These are phyloP conservation scores for Cylindrotheca fusiformis DNA, from an alignment of 108 stramenopile genomes.

Conservation along the genomic window DNA sequence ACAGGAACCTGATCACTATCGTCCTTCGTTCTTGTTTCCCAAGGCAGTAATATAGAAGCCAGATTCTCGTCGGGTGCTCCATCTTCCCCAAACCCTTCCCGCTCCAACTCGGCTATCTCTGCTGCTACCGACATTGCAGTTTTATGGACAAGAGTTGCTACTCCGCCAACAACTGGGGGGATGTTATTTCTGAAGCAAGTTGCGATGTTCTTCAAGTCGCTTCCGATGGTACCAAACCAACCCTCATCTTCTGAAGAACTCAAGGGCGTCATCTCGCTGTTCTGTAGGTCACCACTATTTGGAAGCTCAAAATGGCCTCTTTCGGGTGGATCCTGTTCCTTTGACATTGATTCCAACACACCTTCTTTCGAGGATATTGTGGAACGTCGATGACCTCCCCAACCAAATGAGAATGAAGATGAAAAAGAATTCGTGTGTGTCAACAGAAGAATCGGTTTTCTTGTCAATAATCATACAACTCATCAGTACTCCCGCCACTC, in stretches of 20 bases:
- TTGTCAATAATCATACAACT: too few relatives aligned
- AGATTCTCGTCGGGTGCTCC: background rate
- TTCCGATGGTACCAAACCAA: conserved; percentile 35
- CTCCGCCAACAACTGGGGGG: conserved; percentile 23
- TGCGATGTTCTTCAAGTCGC: conserved; percentile 33
- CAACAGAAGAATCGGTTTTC: too few relatives aligned
- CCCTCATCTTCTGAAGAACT: conserved; percentile 22
- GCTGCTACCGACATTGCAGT: conserved; percentile 49
- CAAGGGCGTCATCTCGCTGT: too few relatives aligned
- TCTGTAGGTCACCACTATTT: too few relatives aligned
- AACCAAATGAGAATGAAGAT: too few relatives aligned
- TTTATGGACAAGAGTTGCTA: conserved; percentile 38
- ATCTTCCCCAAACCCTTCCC: conserved; percentile 34
- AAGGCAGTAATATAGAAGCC: conserved; percentile 31
- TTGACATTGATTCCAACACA: too few relatives aligned
- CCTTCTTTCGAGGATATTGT: too few relatives aligned
- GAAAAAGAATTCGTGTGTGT: too few relatives aligned
- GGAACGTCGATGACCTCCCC: too few relatives aligned
- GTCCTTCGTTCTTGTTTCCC: conserved; percentile 35
- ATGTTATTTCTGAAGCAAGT: conserved; percentile 28
- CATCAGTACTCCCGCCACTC: too few relatives aligned
- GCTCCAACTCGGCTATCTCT: conserved; percentile 51
- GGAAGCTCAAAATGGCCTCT: too few relatives aligned
- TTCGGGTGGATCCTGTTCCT: too few relatives aligned
- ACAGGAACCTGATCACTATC: conserved; percentile 13